Evolutionary conservation across 2,329 filamentous ascomycete species (phyloP).

Genomic region (Sodiomyces alkalinus): DNA sequence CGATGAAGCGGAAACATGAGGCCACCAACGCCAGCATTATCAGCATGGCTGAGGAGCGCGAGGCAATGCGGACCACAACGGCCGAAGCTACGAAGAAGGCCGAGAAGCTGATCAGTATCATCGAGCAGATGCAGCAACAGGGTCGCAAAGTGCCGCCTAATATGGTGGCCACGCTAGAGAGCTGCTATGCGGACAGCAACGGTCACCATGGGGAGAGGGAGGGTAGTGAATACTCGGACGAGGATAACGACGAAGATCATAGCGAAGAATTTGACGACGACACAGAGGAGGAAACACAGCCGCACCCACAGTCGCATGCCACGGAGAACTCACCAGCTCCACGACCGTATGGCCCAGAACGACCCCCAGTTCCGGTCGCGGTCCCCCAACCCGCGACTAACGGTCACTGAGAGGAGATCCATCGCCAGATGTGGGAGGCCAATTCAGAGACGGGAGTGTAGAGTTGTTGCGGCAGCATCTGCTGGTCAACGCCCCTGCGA

Average conservation of each 20-base stretch:
- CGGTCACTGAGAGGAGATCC: slow-evolving; percentile 27
- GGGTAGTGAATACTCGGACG: slow-evolving; percentile 50
- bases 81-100: slow-evolving; percentile 48
- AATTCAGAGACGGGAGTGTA: too few relatives aligned
- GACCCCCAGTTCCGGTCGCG: slow-evolving; percentile 22
- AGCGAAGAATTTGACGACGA: slow-evolving; percentile 51
- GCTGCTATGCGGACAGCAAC: slow-evolving; percentile 37
- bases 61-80: slow-evolving; percentile 59
- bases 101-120: slow-evolving; percentile 83
- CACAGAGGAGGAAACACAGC: slow-evolving; percentile 40
- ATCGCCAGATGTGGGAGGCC: too few relatives aligned
- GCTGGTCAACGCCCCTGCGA: too few relatives aligned
- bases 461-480: too few relatives aligned
- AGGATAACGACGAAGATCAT: slow-evolving; percentile 46
- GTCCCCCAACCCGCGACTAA: slow-evolving; percentile 22
- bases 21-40: slow-evolving; percentile 89
- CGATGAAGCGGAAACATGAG: slow-evolving; percentile 82
- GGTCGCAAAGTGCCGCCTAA: slow-evolving; percentile 62
- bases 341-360: slow-evolving; percentile 31
- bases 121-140: slow-evolving; percentile 91
- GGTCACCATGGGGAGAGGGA: slow-evolving; percentile 34
- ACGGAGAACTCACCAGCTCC: slow-evolving; percentile 17
- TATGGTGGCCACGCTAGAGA: slow-evolving; percentile 44
- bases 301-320: slow-evolving; percentile 20
- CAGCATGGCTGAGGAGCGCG: slow-evolving; percentile 91